Evolutionary conservation across 148 eudicot genomes (phyloP), one percentile per base, ranked within the genome.

Genomic region (Vaccinium macrocarpon): DNA sequence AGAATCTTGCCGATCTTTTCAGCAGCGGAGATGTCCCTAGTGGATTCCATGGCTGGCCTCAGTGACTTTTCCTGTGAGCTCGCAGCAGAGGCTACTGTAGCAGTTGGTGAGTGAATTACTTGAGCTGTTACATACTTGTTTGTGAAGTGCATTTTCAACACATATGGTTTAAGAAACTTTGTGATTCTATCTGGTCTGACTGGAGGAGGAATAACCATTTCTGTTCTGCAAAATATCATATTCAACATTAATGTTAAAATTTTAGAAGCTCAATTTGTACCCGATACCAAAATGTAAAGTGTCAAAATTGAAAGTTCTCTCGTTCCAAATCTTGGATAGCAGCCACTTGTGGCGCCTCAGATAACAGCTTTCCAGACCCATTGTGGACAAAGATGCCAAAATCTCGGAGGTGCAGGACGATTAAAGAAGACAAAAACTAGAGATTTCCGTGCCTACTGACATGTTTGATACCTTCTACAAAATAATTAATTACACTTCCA

Each of bases 51-150:
- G 85, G 82, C 89, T 52, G 92, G 32, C 83, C 97, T 88, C 72
- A 96, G 86, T 2, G 90, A 88, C 87, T 93, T 96, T 88, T 96
- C 99, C 79, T 94, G 97, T 11, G 99, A 91, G 88, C 99, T 96
- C 35, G 95, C 99, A 29, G 99, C 86, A 49, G 90, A 93, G 62
- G 98, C 98, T 19, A 94, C 93, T 27, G 96, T 91, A 13, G 99
- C 95, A 23, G 96, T 91, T 51, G 97, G 98, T 3, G 93, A 84
- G 90, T 96, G 99, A 87, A 96, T 84, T 68, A 96, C 99, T 90
- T 96, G 98, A 27, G 98, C 99, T 42, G 91, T 87, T 5, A 96
- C 98, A 78, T 18, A 94, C 83, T 94, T 92, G 93, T 96, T 96
- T 72, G 98, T 91, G 83, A 96, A 96, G 84, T 92, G 94, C 98